Conservation (phyloP, 2,329 filamentous ascomycete species). For the Cryphonectria japonica region DNA sequence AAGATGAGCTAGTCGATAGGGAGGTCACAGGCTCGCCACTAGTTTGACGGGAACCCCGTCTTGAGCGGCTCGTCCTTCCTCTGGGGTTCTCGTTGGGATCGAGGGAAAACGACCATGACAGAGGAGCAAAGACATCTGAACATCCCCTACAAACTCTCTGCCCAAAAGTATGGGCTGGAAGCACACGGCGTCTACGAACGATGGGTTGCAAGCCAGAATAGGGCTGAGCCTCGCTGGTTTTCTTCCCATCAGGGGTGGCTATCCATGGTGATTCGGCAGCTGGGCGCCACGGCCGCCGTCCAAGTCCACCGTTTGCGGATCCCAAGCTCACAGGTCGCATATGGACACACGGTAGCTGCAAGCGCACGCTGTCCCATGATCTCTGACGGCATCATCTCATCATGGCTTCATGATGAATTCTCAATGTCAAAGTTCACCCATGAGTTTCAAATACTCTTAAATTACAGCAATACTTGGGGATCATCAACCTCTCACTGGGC, state of each 20-base stretch:
- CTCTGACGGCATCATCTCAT: not conserved
- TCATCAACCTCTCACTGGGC: too few species aligned
- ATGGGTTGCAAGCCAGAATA: not conserved
- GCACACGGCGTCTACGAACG: not conserved
- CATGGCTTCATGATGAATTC: not conserved
- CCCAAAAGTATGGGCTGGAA: not conserved
- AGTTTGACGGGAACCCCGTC: not conserved
- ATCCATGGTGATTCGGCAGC: not conserved
- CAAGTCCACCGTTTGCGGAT: conserved; percentile 1
- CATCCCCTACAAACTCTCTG: not conserved
- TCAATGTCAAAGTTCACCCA: not conserved
- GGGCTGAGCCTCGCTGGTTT: not conserved
- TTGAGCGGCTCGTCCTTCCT: not conserved
- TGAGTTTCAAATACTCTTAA: not conserved
- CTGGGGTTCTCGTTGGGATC: too few species aligned
- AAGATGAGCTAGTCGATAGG: conserved; percentile 8
- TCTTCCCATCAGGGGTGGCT: not conserved
- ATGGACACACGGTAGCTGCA: not conserved
- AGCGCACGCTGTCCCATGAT: not conserved
- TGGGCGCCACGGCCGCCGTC: not conserved
- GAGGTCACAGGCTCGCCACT: conserved; percentile 5
- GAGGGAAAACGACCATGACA: not conserved
- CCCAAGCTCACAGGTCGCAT: not conserved
- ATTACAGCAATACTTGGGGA: not conserved
- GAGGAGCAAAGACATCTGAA: not conserved